Evolutionary conservation across 2,329 filamentous ascomycete species (phyloP).

Genomic region (Calonectria hawksworthii): DNA sequence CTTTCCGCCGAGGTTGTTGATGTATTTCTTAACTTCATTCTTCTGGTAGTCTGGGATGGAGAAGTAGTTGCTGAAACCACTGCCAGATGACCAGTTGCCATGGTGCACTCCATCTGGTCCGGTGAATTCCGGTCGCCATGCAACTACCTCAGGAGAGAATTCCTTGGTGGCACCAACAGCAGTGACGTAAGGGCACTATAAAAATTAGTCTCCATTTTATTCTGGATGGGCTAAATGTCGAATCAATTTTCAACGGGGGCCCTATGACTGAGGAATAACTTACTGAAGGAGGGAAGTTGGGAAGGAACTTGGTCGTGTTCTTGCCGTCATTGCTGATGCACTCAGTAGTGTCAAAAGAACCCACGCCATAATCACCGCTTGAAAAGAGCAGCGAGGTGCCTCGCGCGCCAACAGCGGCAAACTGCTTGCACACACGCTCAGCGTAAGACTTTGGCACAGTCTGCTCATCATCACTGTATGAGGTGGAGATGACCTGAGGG

Average conservation of each 20-base stretch:
- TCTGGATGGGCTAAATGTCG: background rate
- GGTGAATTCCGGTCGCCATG: background rate
- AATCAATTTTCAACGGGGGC: background rate
- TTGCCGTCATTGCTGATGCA: conserved; percentile 6
- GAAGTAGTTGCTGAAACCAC: conserved; percentile 1
- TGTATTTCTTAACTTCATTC: background rate
- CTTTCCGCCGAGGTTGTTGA: background rate
- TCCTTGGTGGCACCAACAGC: background rate
- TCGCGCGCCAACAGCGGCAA: background rate
- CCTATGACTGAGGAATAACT: background rate
- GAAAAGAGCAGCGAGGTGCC: background rate
- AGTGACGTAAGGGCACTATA: background rate
- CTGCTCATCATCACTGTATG: background rate
- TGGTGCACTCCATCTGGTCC: background rate
- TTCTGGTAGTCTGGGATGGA: background rate
- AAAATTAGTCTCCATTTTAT: background rate
- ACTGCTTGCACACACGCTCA: background rate
- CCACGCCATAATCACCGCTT: background rate
- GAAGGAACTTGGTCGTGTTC: background rate
- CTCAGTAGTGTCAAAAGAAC: background rate
- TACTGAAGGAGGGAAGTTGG: background rate
- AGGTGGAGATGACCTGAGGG: background rate
- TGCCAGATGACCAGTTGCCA: background rate
- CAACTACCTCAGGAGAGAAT: background rate
- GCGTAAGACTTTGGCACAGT: background rate